These are phyloP conservation scores for Trichophyton schoenleinii DNA, from an alignment of 2,329 filamentous ascomycete species.

Conservation along the genomic window DNA sequence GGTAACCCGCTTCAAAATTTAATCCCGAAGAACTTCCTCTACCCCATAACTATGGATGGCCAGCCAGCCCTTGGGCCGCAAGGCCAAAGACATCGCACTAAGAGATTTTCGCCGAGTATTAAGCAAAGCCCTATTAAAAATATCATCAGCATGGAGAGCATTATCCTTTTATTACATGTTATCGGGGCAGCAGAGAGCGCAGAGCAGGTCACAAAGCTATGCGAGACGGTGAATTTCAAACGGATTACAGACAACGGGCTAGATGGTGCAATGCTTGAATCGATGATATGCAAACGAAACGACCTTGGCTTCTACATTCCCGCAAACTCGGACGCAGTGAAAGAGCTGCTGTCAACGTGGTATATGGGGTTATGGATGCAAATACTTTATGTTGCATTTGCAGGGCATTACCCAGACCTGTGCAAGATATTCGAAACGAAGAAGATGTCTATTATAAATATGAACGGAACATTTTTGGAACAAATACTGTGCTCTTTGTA, in stretches of 20 bases:
- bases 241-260: background rate
- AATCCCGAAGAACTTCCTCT: background rate
- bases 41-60: background rate
- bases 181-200: background rate
- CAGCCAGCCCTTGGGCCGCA: background rate
- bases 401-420: background rate
- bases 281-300: background rate
- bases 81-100: background rate
- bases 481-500: background rate
- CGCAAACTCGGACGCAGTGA: background rate
- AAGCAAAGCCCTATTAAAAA: background rate
- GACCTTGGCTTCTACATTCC: background rate
- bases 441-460: background rate
- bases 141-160: background rate
- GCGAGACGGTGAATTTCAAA: background rate
- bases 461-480: slow-evolving; percentile 5
- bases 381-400: slow-evolving; percentile 3
- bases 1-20: background rate
- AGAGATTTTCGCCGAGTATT: background rate
- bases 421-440: slow-evolving; percentile 4
- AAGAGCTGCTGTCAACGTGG: background rate
- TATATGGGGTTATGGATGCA: slow-evolving; percentile 5
- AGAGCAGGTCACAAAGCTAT: slow-evolving; percentile 5
- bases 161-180: slow-evolving; percentile 3
- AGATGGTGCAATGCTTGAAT: slow-evolving; percentile 1